Base-by-base conservation (phyloP, 495 filamentous ascomycete species). In the Aspergillus sclerotiicarbonarius region DNA sequence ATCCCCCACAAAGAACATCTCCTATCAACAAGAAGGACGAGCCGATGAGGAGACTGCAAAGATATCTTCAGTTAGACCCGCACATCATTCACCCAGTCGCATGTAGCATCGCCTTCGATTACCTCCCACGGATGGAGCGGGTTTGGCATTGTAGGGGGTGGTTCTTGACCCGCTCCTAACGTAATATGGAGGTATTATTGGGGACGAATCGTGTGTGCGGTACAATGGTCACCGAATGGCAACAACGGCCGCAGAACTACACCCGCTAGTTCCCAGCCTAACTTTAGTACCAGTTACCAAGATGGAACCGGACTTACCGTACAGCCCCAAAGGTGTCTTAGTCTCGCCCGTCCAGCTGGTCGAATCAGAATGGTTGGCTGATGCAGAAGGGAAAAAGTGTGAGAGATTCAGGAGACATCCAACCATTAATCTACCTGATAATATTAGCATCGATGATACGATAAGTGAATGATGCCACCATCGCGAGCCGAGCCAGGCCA, bases 261-360 rank as follows among this genome's bases (percentile, higher is more conserved):
- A 54, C 20, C 37, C 16, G 33, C 44, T 54, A 53, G 30, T 58
- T 54, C 30, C 56, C 29, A 52, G 37, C 37, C 56, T 46, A 47
- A 56, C 46, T 55, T 6, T 45, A 21, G 50, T 59, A 52, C 47
- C 47, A 51, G 58, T 53, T 41, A 54, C 44, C 16, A 25, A 25
- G 25, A 25, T 25, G 43, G 47, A 39, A 33, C 44, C 54, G 48
- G 20, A 18, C 46, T 44, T 58, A 58, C 53, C 31, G 19, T 59
- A 60, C 57, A 54, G 57, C 62, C 58, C 56, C 59, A 53, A 57
- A 43, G 33, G 51, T 62, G 62, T 65, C 62, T 62, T 65, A 62
- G 62, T 65, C 62, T 62, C 61, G 59, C 62, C 62, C 62, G 51
- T 59, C 55, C 46, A 29, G 56, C 45, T 13, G 35, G 20, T 32